Base-by-base conservation (phyloP, 345 rosid species). In the Eucalyptus pauciflora region DNA sequence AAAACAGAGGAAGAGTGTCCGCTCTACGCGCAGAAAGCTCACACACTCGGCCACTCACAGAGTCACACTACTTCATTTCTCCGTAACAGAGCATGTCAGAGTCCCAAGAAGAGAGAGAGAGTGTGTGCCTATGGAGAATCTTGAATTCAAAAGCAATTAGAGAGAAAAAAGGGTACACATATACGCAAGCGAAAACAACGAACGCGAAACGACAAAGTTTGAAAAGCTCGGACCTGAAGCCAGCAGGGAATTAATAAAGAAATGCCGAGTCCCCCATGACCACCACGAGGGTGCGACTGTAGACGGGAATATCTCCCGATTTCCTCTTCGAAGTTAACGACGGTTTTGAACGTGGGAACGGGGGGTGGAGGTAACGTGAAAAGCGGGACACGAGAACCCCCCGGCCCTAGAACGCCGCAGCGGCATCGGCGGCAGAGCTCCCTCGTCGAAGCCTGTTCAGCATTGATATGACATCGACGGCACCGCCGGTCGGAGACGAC, bases 261-360 rank as follows among this genome's bases (percentile, higher is more conserved):
- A 76, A 76, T 76, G 85, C 85, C 48, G 13, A 18, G 83, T 76
- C 27, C 48, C 83, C 7, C 69, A 3, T 13, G 69, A 13, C 69
- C 45, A 4, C 85, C 85, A 76, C 85, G 85, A 76, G 85, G 46
- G 48, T 41, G 85, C 29, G 48, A 20, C 85, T 76, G 48, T 76
- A 10, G 9, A 41, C 12, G 16, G 85, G 85, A 76, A 20, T 41
- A 41, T 76, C 85, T 76, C 41, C 67, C 80, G 60, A 31, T 92
- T 76, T 58, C 89, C 49, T 56, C 93, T 93, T 95, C 94, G 94
- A 94, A 91, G 93, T 89, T 91, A 88, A 93, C 90, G 91, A 87
- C 90, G 79, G 91, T 88, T 60, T 85, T 67, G 87, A 86, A 89
- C 25, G 50, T 22, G 62, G 48, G 58, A 45, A 45, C 18, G 76